Evolutionary conservation across 306 rosid species (phyloP).

Genomic region (Inga oerstediana): DNA sequence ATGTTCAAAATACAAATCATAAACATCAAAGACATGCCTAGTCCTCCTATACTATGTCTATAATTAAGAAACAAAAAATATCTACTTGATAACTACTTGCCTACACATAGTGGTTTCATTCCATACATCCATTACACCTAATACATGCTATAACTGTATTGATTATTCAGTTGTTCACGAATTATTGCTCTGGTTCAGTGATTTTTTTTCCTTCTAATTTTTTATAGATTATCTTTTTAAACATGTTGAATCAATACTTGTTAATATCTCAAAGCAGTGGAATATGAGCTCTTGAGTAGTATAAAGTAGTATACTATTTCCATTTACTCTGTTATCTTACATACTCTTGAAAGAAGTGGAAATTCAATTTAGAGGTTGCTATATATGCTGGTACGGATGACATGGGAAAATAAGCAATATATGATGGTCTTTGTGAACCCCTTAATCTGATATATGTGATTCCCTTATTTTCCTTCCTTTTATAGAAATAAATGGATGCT

Average conservation of each 20-base stretch:
- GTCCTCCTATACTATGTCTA: neutral
- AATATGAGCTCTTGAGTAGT: neutral
- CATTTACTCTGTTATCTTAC: conserved; percentile 15
- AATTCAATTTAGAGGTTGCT: conserved; percentile 14
- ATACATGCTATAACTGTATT: neutral
- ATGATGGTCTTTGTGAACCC: no score
- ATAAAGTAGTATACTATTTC: conserved; percentile 12
- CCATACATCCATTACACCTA: neutral
- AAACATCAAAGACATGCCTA: neutral
- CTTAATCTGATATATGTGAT: no score
- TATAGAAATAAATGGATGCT: no score
- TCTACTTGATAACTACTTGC: neutral
- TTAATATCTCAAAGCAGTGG: conserved; percentile 76
- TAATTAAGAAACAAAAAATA: neutral
- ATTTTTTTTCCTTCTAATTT: neutral
- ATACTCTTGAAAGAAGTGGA: conserved; percentile 26
- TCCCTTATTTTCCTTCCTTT: no score
- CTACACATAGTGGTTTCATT: neutral
- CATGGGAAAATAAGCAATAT: no score
- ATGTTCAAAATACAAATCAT: neutral
- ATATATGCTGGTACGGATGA: no score
- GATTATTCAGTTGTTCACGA: neutral
- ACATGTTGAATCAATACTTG: conserved; percentile 88
- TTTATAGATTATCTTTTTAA: conserved; percentile 87
- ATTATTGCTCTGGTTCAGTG: conserved; percentile 26